These are phyloP conservation scores for Trypanosoma brucei DNA, from an alignment of 208 protist species.

Conservation along the genomic window DNA sequence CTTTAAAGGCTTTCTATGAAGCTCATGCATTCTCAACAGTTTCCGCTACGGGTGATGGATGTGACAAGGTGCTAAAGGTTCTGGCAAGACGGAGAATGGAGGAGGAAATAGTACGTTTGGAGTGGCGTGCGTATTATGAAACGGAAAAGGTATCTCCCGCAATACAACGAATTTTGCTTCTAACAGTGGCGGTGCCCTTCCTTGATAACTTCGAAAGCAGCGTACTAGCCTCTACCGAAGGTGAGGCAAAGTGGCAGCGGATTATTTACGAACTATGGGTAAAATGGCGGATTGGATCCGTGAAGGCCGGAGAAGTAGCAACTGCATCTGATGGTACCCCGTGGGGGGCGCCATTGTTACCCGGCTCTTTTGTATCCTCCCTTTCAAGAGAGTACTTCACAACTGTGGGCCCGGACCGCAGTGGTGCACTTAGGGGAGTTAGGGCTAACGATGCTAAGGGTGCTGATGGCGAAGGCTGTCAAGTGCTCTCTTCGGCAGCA, in stretches of 20 bases:
- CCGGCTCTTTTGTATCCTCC: slow-evolving; percentile 52
- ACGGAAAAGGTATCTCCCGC: slow-evolving; percentile 59
- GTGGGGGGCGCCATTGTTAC: slow-evolving; percentile 63
- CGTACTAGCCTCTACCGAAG: slow-evolving; percentile 3
- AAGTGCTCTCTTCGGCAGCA: slow-evolving; percentile 14
- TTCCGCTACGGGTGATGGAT: neutral
- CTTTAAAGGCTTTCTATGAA: slow-evolving; percentile 24
- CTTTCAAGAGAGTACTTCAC: slow-evolving; percentile 76
- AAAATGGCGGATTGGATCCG: slow-evolving; percentile 20
- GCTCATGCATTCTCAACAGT: neutral
- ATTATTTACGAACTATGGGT: slow-evolving; percentile 28
- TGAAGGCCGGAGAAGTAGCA: neutral
- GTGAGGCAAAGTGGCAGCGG: slow-evolving; percentile 18
- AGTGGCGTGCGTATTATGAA: slow-evolving; percentile 69
- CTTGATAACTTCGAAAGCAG: slow-evolving; percentile 13
- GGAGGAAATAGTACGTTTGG: slow-evolving; percentile 48
- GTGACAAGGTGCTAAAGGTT: neutral
- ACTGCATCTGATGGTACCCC: slow-evolving; percentile 12
- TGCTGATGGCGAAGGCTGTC: slow-evolving; percentile 3
- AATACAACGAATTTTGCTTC: slow-evolving; percentile 60
- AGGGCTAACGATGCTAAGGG: slow-evolving; percentile 4
- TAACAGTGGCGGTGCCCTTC: slow-evolving; percentile 72
- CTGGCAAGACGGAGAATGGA: slow-evolving; percentile 35
- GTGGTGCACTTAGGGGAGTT: slow-evolving; percentile 9
- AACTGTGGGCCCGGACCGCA: slow-evolving; percentile 18